Base-by-base conservation (phyloP, 176 grass and related monocot species). In the Ensete glaucum region DNA sequence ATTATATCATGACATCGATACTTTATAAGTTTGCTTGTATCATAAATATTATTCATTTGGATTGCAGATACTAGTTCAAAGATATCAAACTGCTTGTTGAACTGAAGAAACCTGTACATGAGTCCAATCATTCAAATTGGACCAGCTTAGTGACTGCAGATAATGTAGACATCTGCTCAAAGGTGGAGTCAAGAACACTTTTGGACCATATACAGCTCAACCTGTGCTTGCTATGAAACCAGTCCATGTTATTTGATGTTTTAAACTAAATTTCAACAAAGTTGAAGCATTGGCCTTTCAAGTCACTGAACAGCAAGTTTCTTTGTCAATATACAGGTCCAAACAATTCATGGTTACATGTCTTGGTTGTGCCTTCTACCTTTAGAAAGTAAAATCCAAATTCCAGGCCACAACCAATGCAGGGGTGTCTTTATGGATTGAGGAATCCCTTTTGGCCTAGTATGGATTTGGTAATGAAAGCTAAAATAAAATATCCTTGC, bases 391-490 rank as follows among this genome's bases (percentile, higher is more conserved):
- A 16, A 71, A 51, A 51, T 71, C 50, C 48, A 71, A 51, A 71
- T 71, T 50, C 68, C 34, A 74, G 23, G 72, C 11, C 19, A 74
- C 53, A 74, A 25, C 72, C 72, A 53, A 74, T 74, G 72, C 54
- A 56, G 11, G 14, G 23, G 20, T 58, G 16, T 14, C 23, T 52
- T 58, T 57, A 74, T 74, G 53, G 53, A n/a, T 17, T 52, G 19
- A 29, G 72, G 72, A 25, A 26, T 14, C 52, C 72, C 8, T 26
- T 74, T 57, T 56, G 52, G 53, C 51, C 22, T 54, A 21, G 21
- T 51, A 53, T 74, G 52, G 51, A 74, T 74, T 74, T 25, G 52
- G 15, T 58, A 14, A 57, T 74, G 52, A 24, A 74, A 74, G 52
- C 53, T 43, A 43, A 43, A 3, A 43, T 43, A 43, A 57, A 21